These are phyloP conservation scores for Stephania yunnanensis DNA, from an alignment of 164 flowering plant genomes.

Conservation along the genomic window DNA sequence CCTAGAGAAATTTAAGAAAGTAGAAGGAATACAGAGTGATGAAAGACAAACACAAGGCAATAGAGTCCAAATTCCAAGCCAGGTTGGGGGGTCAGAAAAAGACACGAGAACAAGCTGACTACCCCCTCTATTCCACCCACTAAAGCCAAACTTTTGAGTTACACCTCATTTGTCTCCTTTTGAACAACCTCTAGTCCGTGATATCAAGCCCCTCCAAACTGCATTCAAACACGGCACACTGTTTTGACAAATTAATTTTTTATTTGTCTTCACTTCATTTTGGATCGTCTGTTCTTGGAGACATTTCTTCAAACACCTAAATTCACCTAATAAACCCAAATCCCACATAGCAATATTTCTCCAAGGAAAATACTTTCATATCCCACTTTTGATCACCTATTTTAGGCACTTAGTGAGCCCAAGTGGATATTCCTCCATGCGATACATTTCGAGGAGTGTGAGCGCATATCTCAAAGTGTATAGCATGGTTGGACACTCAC, in stretches of 20 bases:
- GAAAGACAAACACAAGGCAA: not conserved
- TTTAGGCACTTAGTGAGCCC: too few species aligned
- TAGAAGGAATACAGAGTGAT: not conserved
- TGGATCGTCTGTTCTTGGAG: not conserved
- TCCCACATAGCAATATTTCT: too few species aligned
- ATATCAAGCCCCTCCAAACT: not conserved
- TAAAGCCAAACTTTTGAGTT: not conserved
- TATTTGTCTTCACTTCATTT: not conserved
- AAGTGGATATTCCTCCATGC: too few species aligned
- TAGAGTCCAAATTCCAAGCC: slow-evolving; percentile 2
- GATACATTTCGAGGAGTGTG: too few species aligned
- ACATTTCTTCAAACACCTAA: slow-evolving; percentile 1
- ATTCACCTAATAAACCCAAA: not conserved
- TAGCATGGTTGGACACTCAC: too few species aligned
- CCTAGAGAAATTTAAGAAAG: not conserved
- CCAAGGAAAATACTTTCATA: too few species aligned
- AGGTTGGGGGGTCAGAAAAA: not conserved
- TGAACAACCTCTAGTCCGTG: not conserved
- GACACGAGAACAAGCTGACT: not conserved
- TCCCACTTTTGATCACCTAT: too few species aligned
- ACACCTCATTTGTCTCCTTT: not conserved
- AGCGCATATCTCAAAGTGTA: too few species aligned
- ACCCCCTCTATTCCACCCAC: not conserved
- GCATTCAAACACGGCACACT: slow-evolving; percentile 1
- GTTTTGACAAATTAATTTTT: not conserved